A percentile compares a stretch with the other conserved stretches of the same genome.
These are phyloP conservation scores for Ceratobasidium sp. DNA, from an alignment of 1,284 basidiomycete species.

Conservation along the genomic window DNA sequence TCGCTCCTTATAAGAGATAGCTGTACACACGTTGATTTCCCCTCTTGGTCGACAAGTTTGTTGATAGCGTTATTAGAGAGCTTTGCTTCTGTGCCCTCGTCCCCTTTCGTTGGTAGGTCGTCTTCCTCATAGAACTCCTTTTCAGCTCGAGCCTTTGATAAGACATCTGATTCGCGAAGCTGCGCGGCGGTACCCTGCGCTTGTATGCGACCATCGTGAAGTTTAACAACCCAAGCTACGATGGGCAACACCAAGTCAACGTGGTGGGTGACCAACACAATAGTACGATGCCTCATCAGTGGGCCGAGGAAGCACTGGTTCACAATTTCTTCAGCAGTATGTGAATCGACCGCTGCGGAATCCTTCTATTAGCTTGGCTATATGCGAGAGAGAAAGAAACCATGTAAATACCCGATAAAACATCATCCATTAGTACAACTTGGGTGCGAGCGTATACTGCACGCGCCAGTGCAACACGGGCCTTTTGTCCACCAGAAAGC, in stretches of 20 bases:
- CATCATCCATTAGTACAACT: conserved; percentile 52
- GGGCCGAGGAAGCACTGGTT: conserved; percentile 74
- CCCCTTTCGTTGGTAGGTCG: no score
- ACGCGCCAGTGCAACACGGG: conserved; percentile 49
- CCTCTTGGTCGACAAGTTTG: conserved; percentile 45
- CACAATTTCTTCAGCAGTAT: conserved; percentile 77
- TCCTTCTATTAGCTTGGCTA: neutral
- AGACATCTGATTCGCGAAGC: conserved; percentile 22
- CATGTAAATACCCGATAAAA: neutral
- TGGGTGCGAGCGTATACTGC: conserved; percentile 50
- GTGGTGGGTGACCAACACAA: conserved; percentile 83
- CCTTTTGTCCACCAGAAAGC: conserved; percentile 26
- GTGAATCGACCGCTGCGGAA: conserved; percentile 65
- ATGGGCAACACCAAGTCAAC: conserved; percentile 81
- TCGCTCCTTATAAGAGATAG: neutral
- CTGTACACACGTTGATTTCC: conserved; percentile 38
- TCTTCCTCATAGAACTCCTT: no score
- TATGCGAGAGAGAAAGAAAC: no score
- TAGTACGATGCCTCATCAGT: conserved; percentile 74
- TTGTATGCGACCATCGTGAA: conserved; percentile 25
- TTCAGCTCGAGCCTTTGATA: neutral
- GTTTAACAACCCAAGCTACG: conserved; percentile 57
- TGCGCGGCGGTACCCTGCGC: conserved; percentile 28
- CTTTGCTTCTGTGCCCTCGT: no score
- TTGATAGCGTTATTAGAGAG: neutral